Base-by-base conservation (phyloP, 2,329 filamentous ascomycete genomes). In the Fusarium sp. region DNA sequence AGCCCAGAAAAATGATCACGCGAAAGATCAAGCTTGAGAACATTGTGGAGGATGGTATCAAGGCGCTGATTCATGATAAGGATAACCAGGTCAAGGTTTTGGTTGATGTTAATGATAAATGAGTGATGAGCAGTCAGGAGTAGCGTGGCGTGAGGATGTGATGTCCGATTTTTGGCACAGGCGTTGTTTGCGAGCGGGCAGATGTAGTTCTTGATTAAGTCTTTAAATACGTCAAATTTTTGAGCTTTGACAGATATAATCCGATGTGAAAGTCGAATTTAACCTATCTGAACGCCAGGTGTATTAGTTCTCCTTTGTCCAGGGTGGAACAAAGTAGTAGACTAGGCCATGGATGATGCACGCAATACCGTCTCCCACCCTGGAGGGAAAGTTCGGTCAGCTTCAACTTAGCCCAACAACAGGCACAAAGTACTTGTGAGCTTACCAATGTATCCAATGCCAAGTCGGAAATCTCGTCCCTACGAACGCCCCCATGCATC, bases 71-170 rank as follows among this genome's bases (percentile, higher is more conserved):
- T 37, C 81, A 88, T 8, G 86, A 92, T 70, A 90, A 90, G 76
- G 89, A 91, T 54, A 88, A 86, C 63, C 89, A 92, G 75, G 89
- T 91, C 32, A 92, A 92, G 81, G 89, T 92, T 33, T 72, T 92
- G 54, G 87, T 92, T 2, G 86, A 90, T 20, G 68, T 82, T 3
- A 66, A 76, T 22, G 74, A 63, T 7, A 74, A 72, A 64, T 78
- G 65, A 32, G 17, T n/a, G 11, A 22, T 8, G 54, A 22, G 32
- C 4, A 22, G 27, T 22, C n/a, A 57, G 4, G 20, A 10, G 30
- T 22, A 35, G 32, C 52, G 50, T 22, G 32, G 52, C 22, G 30
- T 56, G 32, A 33, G 9, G 27, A 12, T 17, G 9, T 25, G 20
- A 15, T 6, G 27, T 6, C 7, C 7, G n/a, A 15, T 35, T 56